Evolutionary conservation across 768 basidiomycete species (phyloP).

Genomic region (Boletus patriciae): DNA sequence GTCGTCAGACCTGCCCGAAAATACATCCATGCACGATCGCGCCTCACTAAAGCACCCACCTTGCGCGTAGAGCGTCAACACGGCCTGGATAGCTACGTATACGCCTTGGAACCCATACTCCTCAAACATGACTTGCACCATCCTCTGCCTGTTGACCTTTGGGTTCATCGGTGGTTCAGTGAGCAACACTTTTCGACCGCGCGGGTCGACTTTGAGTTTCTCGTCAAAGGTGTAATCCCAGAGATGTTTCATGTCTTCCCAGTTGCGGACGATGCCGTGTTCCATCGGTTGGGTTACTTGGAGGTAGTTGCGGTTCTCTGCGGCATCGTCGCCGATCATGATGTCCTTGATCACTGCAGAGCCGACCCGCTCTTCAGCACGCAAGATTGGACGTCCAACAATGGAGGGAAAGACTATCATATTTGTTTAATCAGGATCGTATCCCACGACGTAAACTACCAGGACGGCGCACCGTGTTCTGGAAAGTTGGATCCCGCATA

Average conservation of each 20-base stretch:
- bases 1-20: constrained; percentile 82
- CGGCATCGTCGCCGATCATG: constrained; percentile 98
- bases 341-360: constrained; percentile 89
- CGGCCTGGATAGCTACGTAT: constrained; percentile 98
- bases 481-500: constrained; percentile 95
- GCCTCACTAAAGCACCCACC: constrained; percentile 51
- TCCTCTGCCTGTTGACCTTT: constrained; percentile 83
- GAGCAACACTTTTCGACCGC: constrained; percentile 84
- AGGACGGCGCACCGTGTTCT: constrained; percentile 66
- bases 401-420: constrained; percentile 89
- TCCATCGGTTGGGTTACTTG: constrained; percentile 99
- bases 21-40: constrained; percentile 1
- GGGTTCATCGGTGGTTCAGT: constrained; percentile 99
- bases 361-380: constrained; percentile 94
- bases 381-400: constrained; percentile 94
- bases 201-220: constrained; percentile 87
- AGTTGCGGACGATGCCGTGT: constrained; percentile 97
- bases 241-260: constrained; percentile 98
- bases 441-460: not conserved
- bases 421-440: not conserved
- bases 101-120: constrained; percentile 95
- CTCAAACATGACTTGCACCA: constrained; percentile 99
- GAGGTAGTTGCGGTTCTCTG: constrained; percentile 89
- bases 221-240: constrained; percentile 99
- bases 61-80: constrained; percentile 97